A percentile compares a stretch with the other conserved stretches of the same genome.
These are phyloP conservation scores for Saturnispora silvae DNA, from an alignment of 805 yeast genomes.

Conservation along the genomic window DNA sequence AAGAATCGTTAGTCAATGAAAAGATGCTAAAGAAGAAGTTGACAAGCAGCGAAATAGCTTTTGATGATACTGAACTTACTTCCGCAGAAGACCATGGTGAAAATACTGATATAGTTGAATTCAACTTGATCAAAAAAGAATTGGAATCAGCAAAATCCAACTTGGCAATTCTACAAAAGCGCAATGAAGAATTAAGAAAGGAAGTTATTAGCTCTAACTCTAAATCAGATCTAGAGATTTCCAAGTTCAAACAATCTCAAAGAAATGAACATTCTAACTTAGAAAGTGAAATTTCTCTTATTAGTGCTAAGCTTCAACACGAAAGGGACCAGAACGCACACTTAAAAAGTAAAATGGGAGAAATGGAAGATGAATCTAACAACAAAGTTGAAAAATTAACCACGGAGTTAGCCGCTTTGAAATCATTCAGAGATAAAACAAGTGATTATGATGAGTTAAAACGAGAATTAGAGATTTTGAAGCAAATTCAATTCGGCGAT, in stretches of 20 bases:
- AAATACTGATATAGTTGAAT: constrained; percentile 18
- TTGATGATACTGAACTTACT: constrained; percentile 22
- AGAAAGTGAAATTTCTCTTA: constrained; percentile 58
- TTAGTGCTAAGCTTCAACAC: constrained; percentile 48
- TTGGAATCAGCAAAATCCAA: constrained; percentile 61
- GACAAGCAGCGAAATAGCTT: constrained; percentile 35
- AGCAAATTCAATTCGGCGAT: constrained; percentile 64
- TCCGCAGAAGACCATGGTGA: constrained; percentile 12
- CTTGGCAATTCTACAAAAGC: constrained; percentile 57
- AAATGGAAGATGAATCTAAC: constrained; percentile 28
- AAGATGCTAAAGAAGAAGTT: constrained; percentile 57
- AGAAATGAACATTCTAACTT: constrained; percentile 41
- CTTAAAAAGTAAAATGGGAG: constrained; percentile 18
- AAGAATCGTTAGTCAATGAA: constrained; percentile 52
- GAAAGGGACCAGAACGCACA: constrained; percentile 27
- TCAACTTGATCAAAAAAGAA: constrained; percentile 60
- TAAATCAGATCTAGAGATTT: constrained; percentile 31
- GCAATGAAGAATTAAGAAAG: constrained; percentile 65
- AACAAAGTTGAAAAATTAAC: constrained; percentile 38
- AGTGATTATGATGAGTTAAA: constrained; percentile 75
- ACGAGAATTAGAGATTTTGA: constrained; percentile 59
- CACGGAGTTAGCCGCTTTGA: constrained; percentile 41
- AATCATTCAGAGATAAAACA: constrained; percentile 37
- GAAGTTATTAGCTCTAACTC: constrained; percentile 49
- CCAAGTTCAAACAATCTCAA: constrained; percentile 32